phyloP scores from a whole-genome alignment of 441 rosid species.

The Corymbia citriodora region DNA sequence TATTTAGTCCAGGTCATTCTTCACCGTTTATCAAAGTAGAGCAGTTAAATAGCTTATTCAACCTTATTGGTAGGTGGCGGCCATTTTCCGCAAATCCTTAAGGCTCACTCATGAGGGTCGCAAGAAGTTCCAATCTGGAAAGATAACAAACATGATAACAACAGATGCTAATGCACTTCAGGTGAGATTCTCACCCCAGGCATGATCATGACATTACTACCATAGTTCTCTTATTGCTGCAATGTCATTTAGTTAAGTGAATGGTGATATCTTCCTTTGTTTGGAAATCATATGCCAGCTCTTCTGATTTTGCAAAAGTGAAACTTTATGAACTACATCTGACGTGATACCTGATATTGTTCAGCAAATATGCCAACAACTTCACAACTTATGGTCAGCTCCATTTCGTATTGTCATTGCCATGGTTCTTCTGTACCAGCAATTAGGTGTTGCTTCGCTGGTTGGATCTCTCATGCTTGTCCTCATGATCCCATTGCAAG shows the following conservation, averaged over 20 bases:
- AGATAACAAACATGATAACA: conserved; percentile 92
- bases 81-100: conserved; percentile 77
- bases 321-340: neutral
- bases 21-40: neutral
- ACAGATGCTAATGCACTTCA: conserved; percentile 86
- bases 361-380: conserved; percentile 77
- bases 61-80: conserved; percentile 65
- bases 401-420: conserved; percentile 80
- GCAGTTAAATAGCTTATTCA: neutral
- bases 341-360: neutral
- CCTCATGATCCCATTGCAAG: conserved; percentile 80
- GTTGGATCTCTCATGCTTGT: conserved; percentile 64
- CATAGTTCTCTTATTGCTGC: neutral
- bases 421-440: conserved; percentile 88
- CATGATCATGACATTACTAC: neutral
- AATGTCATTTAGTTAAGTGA: neutral
- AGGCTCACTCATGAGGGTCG: conserved; percentile 80
- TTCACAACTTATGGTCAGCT: conserved; percentile 88
- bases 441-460: conserved; percentile 83
- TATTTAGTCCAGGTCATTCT: neutral
- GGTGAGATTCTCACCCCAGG: conserved; percentile 30
- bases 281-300: neutral
- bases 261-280: neutral
- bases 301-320: neutral
- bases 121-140: conserved; percentile 82